Evolutionary conservation across 805 yeast genomes (phyloP).

Genomic region (Wickerhamiella occidentalis): DNA sequence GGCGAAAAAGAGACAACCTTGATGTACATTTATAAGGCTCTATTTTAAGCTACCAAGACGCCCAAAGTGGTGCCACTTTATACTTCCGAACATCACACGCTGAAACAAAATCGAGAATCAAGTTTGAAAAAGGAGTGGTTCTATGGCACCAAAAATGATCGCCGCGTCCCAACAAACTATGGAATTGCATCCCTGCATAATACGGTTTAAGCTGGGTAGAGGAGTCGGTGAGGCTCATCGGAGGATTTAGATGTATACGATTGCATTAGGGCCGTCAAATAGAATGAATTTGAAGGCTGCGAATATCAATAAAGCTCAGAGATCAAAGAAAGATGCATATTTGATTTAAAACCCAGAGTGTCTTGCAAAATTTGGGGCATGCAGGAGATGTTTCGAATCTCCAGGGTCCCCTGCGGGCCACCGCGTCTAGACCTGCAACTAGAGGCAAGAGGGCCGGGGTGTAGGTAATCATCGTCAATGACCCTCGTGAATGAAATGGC

Average conservation of each 20-base stretch:
- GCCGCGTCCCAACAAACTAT: not conserved
- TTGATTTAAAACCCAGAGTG: not conserved
- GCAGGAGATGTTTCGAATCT: not conserved
- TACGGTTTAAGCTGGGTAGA: too few relatives aligned
- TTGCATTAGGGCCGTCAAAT: too few relatives aligned
- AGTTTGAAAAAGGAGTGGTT: not conserved
- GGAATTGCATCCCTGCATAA: not conserved
- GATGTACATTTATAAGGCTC: too few relatives aligned
- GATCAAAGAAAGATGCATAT: too few relatives aligned
- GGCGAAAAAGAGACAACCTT: too few relatives aligned
- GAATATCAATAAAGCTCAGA: too few relatives aligned
- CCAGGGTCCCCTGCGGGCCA: not conserved
- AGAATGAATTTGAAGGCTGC: too few relatives aligned
- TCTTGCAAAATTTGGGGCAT: not conserved
- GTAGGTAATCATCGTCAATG: constrained; percentile 7
- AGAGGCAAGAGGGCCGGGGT: not conserved
- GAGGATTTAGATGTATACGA: not conserved
- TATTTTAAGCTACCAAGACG: too few relatives aligned
- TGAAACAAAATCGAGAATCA: too few relatives aligned
- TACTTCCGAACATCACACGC: not conserved
- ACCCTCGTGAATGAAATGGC: constrained; percentile 38
- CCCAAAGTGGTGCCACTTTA: not conserved
- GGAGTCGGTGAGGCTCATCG: too few relatives aligned
- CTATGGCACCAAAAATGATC: not conserved
- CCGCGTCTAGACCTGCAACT: not conserved